Base-by-base conservation (phyloP, 78 protist genomes). In the Dictyostelium brefeldianum region DNA sequence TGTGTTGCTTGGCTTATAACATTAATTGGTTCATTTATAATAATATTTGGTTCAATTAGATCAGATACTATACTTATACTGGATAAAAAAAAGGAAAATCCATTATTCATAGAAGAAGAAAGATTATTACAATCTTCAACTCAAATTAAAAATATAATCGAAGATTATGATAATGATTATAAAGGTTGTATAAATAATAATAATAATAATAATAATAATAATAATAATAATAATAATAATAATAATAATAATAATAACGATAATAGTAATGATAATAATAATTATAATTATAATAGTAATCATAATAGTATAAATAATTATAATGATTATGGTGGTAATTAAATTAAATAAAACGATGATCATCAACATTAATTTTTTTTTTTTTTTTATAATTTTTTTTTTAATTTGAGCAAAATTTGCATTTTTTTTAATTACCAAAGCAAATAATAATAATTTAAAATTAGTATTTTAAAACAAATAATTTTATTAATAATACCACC, bases 1-100 rank as follows among this genome's bases (percentile, higher is more conserved):
- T 82, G 83, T 43, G 43, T 46, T 46, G 17, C 65, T 17, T 84
- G 82, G 81, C n/a, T 84, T 17, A 31, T 84, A 1, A 67, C 81
- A 11, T 18, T 84, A 10, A 14, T 84, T 31, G 92, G 92, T 25
- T 73, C 92, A 1, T 84, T 75, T 18, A 84, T 84, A 11, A 43
- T 84, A 3, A 47, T 84, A 3, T 84, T 73, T 25, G 83, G 92
- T 47, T 20, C 83, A 7, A 84, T 84, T 46, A 12, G 82, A 12
- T 47, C 77, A 5, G 69, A 84, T 59, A 57, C 43, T 11, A 84
- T 84, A 2, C 47, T 54, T n/a, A 59, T 84, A 27, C 20, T 84
- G 2, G 92, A 84, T 43, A 54, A 74, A 27, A 71, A 75, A 25
- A 56, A 84, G 14, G 53, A 53, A 27, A 31, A 46, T n/a, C 80